A percentile compares a stretch with the other conserved stretches of the same genome.
These are phyloP conservation scores for Penicillium sp. DNA, from an alignment of 2,329 filamentous ascomycete genomes.

Conservation along the genomic window DNA sequence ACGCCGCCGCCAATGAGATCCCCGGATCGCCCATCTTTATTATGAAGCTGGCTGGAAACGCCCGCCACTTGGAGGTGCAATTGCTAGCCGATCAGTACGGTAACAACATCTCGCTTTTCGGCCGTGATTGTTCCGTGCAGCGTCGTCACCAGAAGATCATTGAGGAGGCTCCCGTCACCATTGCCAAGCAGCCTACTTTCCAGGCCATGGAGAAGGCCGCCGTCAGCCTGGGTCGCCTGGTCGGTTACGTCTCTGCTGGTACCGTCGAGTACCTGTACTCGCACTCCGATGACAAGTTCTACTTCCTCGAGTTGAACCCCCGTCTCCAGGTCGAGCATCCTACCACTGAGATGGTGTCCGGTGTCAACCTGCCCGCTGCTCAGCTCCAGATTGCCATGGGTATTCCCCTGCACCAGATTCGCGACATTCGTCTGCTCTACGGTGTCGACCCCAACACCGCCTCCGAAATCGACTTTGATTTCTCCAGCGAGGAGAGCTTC, in stretches of 20 bases:
- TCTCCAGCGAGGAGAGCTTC: conserved; percentile 79
- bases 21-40: conserved; percentile 99
- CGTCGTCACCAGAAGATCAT: conserved; percentile 99
- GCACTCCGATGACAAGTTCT: conserved; percentile 96
- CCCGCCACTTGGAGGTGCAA: conserved; percentile 95
- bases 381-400: conserved; percentile 99
- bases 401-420: conserved; percentile 89
- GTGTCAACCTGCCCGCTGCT: conserved; percentile 93
- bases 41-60: conserved; percentile 98
- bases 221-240: conserved; percentile 86
- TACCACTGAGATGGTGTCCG: conserved; percentile 98
- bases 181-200: conserved; percentile 87
- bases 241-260: conserved; percentile 97
- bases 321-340: conserved; percentile 99
- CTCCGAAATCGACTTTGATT: conserved; percentile 93
- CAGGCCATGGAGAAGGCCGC: conserved; percentile 95
- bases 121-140: conserved; percentile 98
- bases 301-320: conserved; percentile 97
- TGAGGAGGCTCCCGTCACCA: conserved; percentile 96
- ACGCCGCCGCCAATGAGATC: conserved; percentile 94
- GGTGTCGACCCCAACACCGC: conserved; percentile 86
- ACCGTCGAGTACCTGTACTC: conserved; percentile 99
- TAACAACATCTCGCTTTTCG: conserved; percentile 98
- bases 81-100: conserved; percentile 97
- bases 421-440: conserved; percentile 94